Percentiles rank a stretch among this genome's conserved stretches.
These are phyloP conservation scores for Botrytis squamosa DNA, from an alignment of 2,329 filamentous ascomycete genomes.

Conservation along the genomic window DNA sequence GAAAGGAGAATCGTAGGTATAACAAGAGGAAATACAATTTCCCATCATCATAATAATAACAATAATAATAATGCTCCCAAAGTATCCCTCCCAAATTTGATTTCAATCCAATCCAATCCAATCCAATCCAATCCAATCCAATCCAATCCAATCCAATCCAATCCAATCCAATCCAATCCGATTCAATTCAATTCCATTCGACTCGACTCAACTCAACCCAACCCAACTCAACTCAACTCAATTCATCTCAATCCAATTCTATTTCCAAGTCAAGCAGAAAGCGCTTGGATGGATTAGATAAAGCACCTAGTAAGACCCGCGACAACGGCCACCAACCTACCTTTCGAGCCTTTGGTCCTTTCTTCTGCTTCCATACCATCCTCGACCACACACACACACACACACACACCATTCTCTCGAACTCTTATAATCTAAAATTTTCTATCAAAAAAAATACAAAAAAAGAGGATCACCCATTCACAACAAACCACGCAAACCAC, in stretches of 20 bases:
- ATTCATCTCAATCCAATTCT: neutral
- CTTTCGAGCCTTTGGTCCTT: neutral
- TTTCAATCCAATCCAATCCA: neutral
- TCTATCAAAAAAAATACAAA: neutral
- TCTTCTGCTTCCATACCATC: slow-evolving; percentile 1
- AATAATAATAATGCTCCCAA: neutral
- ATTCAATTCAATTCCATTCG: too few relatives aligned
- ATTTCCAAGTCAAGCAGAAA: neutral
- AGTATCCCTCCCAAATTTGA: too few relatives aligned
- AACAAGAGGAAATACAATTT: neutral
- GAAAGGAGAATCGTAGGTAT: neutral
- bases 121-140: too few relatives aligned
- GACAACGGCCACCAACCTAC: slow-evolving; percentile 14
- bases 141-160: neutral
- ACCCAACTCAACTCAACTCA: neutral
- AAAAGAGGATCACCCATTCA: neutral
- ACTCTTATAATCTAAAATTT: neutral
- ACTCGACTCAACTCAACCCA: too few relatives aligned
- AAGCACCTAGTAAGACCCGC: slow-evolving; percentile 6
- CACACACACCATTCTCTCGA: neutral
- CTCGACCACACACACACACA: neutral
- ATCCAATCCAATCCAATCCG: too few relatives aligned
- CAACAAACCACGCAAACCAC: slow-evolving; percentile 2
- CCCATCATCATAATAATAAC: neutral
- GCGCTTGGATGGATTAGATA: slow-evolving; percentile 9